Base-by-base conservation (phyloP, 805 yeast genomes). In the Lachancea quebecensis region DNA sequence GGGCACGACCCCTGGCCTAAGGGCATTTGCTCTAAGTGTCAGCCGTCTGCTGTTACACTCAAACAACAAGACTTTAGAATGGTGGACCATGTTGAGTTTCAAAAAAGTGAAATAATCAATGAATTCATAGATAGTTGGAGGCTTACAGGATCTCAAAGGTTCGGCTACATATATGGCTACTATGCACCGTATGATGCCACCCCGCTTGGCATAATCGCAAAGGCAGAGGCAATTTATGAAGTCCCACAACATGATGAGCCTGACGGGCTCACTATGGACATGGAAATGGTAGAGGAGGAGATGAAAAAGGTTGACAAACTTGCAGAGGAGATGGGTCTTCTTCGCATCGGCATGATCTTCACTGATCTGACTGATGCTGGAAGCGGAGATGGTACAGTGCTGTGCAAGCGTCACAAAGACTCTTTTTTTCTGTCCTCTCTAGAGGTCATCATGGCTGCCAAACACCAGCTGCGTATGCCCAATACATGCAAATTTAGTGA, bases 71-170 rank as follows among this genome's bases (percentile, higher is more conserved):
- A 74, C 31, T 93, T 86, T 64, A 77, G 99, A 56, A 87, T 93
- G 95, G 96, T 95, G 27, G 99, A 93, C 63, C 98, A 93, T 67
- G 93, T 93, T 28, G 99, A 93, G 62, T 86, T 90, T 63, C 79
- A 87, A 18, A 79, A 78, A 47, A 78, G 89, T 42, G 70, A 72
- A 10, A 74, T 89, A 21, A 77, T 93, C 44, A 87, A 93, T 63
- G 71, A 75, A 32, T 93, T 93, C 64, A 87, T 93, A 45, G 95
- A 93, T 53, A 70, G 85, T 17, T 93, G 99, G 99, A 81, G 99
- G 65, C 69, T 71, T 42, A 77, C 95, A 0, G 98, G 96, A 2
- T 69, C 77, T 16, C 99, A 93, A 67, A 76, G 99, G 56, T 73
- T 84, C 45, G 99, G 96, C 0, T 72, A 83, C 47, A 66, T 93